Percentiles rank a stretch among this genome's conserved stretches.
These are phyloP conservation scores for Rauvolfia tetraphylla DNA, from an alignment of 257 asterid genomes.

Conservation along the genomic window DNA sequence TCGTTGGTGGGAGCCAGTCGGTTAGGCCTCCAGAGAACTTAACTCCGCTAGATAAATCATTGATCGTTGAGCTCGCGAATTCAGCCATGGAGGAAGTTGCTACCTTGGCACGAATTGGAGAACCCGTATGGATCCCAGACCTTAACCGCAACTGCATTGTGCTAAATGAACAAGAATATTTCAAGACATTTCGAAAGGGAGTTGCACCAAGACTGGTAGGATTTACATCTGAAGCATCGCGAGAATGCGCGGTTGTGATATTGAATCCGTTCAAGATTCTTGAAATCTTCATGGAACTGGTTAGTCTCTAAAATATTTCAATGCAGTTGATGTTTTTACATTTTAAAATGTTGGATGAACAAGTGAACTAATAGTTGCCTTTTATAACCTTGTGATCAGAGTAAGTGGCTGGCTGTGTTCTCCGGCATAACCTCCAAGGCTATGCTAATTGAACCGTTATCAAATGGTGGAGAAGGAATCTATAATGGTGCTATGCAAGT, in stretches of 20 bases:
- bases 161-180: conserved; percentile 45
- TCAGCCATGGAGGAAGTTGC: not conserved
- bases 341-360: not conserved
- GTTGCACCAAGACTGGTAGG: conserved; percentile 49
- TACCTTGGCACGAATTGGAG: not conserved
- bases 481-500: not conserved
- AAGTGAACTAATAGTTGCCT: not conserved
- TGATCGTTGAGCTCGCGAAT: not conserved
- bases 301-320: conserved; percentile 3
- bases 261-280: conserved; percentile 50
- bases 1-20: not conserved
- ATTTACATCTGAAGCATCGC: conserved; percentile 46
- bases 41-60: not conserved
- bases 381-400: not conserved
- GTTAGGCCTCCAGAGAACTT: not conserved
- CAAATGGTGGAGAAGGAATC: not conserved
- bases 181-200: conserved; percentile 34
- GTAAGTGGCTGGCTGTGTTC: not conserved
- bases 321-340: not conserved
- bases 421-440: not conserved
- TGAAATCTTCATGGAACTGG: conserved; percentile 59
- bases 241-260: conserved; percentile 45
- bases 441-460: not conserved
- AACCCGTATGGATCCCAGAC: not conserved
- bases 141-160: no score